Evolutionary conservation across 1,139 yeast species (phyloP).

Genomic region (Candida tropicalis): DNA sequence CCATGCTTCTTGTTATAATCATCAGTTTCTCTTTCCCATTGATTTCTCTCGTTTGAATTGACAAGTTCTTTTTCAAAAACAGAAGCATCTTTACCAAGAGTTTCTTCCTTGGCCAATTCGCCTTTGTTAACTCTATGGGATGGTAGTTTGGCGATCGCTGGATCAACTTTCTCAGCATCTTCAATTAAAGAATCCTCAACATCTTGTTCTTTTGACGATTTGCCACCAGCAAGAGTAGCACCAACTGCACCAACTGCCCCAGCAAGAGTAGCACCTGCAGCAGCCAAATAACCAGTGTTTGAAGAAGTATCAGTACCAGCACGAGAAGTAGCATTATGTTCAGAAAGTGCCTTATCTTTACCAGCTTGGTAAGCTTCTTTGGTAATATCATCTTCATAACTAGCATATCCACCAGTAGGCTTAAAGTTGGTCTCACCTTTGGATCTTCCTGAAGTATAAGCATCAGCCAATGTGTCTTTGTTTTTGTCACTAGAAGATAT

Average conservation of each 20-base stretch:
- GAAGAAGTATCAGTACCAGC: constrained; percentile 1
- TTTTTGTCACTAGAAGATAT: constrained; percentile 15
- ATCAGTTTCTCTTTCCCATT: constrained; percentile 26
- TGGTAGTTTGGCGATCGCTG: constrained; percentile 25
- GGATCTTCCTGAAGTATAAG: constrained; percentile 5
- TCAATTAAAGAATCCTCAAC: constrained; percentile 23
- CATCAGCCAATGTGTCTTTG: constrained; percentile 4
- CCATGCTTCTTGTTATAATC: constrained; percentile 18
- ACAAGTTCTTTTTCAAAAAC: constrained; percentile 6
- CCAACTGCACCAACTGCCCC: constrained; percentile 12
- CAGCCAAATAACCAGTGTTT: constrained; percentile 4
- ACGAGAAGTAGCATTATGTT: constrained; percentile 10
- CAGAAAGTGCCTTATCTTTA: constrained; percentile 6
- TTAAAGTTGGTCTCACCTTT: background rate
- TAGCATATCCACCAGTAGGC: background rate
- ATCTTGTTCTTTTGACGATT: constrained; percentile 10
- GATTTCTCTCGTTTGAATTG: background rate
- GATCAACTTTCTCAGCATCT: constrained; percentile 24
- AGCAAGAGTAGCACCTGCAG: constrained; percentile 17
- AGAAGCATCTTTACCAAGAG: constrained; percentile 5
- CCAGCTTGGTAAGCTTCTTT: constrained; percentile 17
- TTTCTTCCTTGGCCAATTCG: constrained; percentile 9
- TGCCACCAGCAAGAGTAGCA: constrained; percentile 17
- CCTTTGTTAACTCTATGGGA: constrained; percentile 17
- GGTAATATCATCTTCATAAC: constrained; percentile 8